phyloP scores from a whole-genome alignment of 2,329 filamentous ascomycete genomes.

The Madurella fahalii region DNA sequence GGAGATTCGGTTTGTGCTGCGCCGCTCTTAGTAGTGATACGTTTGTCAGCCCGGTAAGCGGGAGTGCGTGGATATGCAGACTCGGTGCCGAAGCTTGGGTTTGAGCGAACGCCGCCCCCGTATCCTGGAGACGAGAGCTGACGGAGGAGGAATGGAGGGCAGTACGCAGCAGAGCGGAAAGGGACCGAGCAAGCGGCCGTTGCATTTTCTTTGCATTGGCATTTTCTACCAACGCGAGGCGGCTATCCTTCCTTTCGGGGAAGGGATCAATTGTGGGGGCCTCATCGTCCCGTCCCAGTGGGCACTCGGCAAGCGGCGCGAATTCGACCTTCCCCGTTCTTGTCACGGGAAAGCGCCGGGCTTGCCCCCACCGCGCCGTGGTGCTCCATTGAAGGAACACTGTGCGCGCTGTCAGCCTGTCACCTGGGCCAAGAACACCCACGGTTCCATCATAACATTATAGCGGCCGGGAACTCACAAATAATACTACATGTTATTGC shows the following conservation, averaged over 20 bases:
- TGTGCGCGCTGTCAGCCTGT: not conserved
- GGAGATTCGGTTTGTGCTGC: too few relatives aligned
- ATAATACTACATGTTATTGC: too few relatives aligned
- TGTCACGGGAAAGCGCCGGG: not conserved
- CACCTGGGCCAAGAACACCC: not conserved
- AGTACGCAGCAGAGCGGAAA: too few relatives aligned
- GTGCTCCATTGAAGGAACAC: not conserved
- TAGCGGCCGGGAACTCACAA: too few relatives aligned
- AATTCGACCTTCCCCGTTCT: conserved; percentile 2
- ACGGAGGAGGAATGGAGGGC: too few relatives aligned
- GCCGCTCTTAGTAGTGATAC: not conserved
- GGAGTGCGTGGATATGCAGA: not conserved
- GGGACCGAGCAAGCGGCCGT: too few relatives aligned
- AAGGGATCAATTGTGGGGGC: conserved; percentile 9
- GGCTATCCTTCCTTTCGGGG: not conserved
- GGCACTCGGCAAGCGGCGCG: conserved; percentile 9
- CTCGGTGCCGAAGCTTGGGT: not conserved
- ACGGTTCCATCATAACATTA: not conserved
- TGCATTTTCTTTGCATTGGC: too few relatives aligned
- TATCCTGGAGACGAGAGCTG: too few relatives aligned
- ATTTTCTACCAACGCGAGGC: too few relatives aligned
- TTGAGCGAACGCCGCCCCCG: too few relatives aligned
- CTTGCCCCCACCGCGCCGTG: not conserved
- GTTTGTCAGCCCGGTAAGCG: not conserved
- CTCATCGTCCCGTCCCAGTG: conserved; percentile 20